These are phyloP conservation scores for Arthrinium phaeospermum DNA, from an alignment of 2,329 filamentous ascomycete species.

Conservation along the genomic window DNA sequence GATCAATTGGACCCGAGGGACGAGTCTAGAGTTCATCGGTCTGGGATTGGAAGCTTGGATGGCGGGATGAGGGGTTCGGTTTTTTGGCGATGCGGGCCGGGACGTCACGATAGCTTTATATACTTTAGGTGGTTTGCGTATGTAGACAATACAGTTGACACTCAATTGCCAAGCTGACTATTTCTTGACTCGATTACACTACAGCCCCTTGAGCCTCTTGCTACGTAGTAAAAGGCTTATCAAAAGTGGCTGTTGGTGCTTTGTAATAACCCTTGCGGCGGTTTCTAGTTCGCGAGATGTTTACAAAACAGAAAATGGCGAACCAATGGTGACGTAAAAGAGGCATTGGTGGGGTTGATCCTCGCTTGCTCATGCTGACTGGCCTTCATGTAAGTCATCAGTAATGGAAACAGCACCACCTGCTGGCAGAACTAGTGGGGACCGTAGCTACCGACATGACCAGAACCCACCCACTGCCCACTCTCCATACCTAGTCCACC, in stretches of 20 bases:
- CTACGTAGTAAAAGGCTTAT: background rate
- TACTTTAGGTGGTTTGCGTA: background rate
- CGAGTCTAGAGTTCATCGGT: slow-evolving; percentile 29
- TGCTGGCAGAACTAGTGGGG: background rate
- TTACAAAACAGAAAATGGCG: slow-evolving; percentile 5
- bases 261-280: slow-evolving; percentile 27
- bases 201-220: background rate
- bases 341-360: slow-evolving; percentile 5
- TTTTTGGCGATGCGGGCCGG: slow-evolving; percentile 6
- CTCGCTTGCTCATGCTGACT: slow-evolving; percentile 19
- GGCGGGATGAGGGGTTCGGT: slow-evolving; percentile 17
- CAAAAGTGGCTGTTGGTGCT: slow-evolving; percentile 20
- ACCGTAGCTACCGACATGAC: too few species aligned
- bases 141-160: background rate
- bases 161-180: background rate
- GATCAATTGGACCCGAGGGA: slow-evolving; percentile 22
- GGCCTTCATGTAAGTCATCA: slow-evolving; percentile 26
- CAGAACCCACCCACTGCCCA: background rate
- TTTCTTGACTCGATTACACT: background rate
- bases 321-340: slow-evolving; percentile 26
- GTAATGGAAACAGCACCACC: slow-evolving; percentile 21
- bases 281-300: background rate
- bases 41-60: background rate
- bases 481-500: background rate
- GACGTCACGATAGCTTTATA: background rate